Conservation (phyloP, 768 basidiomycete species). For the Clathrus columnatus region DNA sequence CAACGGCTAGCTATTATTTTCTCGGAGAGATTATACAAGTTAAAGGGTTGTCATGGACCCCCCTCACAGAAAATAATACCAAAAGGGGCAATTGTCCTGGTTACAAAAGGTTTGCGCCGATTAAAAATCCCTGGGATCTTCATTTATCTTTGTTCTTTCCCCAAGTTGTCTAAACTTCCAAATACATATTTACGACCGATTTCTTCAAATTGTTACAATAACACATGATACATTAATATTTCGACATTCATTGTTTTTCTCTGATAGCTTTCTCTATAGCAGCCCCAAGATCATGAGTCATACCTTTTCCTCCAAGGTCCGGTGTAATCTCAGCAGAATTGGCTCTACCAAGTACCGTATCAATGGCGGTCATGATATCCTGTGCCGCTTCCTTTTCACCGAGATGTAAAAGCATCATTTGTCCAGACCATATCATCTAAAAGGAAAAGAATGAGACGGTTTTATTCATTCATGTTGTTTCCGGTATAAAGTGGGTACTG, state of each 20-base stretch:
- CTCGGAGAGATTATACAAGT: too few species aligned
- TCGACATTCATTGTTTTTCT: background rate
- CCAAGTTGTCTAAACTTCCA: too few species aligned
- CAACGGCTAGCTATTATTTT: too few species aligned
- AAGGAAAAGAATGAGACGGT: background rate
- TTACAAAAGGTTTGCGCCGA: too few species aligned
- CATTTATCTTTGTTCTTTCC: too few species aligned
- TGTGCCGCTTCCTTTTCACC: constrained; percentile 35
- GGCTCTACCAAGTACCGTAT: constrained; percentile 5
- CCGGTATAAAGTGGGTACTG: too few species aligned
- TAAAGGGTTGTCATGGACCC: too few species aligned
- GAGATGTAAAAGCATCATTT: constrained; percentile 42
- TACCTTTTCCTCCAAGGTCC: constrained; percentile 3
- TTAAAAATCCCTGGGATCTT: too few species aligned
- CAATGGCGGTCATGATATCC: constrained; percentile 2
- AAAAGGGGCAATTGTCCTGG: too few species aligned
- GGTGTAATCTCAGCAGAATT: constrained; percentile 4
- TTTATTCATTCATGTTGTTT: background rate
- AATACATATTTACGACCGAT: too few species aligned
- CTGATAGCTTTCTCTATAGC: constrained; percentile 9
- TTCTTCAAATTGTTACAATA: too few species aligned
- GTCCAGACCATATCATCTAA: constrained; percentile 41
- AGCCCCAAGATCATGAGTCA: constrained; percentile 4
- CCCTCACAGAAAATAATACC: too few species aligned
- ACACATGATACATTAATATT: background rate